These are phyloP conservation scores for Rhinocladiella similis DNA, from an alignment of 2,329 filamentous ascomycete species.

Conservation along the genomic window DNA sequence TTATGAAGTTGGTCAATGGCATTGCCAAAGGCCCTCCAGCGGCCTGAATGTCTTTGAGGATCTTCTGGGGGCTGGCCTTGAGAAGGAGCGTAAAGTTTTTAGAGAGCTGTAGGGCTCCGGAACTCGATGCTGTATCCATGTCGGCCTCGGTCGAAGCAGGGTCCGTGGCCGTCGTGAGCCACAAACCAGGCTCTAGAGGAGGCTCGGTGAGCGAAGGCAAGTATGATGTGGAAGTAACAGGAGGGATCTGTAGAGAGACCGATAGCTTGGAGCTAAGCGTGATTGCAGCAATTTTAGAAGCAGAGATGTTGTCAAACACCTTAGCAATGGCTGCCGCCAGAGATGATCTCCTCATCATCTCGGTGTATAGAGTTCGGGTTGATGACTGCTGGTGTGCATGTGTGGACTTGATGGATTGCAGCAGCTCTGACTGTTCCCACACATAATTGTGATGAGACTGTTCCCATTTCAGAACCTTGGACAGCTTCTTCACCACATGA, in stretches of 20 bases:
- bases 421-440: conserved; percentile 83
- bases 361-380: conserved; percentile 37
- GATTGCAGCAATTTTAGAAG: conserved; percentile 80
- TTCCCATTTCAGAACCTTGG: conserved; percentile 88
- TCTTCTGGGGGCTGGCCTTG: conserved; percentile 76
- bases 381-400: conserved; percentile 20
- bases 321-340: conserved; percentile 80
- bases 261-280: conserved; percentile 53
- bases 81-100: conserved; percentile 86
- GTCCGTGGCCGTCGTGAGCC: conserved; percentile 83
- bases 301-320: conserved; percentile 77
- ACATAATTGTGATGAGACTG: conserved; percentile 89
- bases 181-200: conserved; percentile 66
- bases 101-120: conserved; percentile 63
- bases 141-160: conserved; percentile 62
- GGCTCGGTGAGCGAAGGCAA: conserved; percentile 68
- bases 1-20: conserved; percentile 73
- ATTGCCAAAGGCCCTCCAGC: conserved; percentile 74
- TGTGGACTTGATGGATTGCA: conserved; percentile 68
- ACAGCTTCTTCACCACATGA: conserved; percentile 87
- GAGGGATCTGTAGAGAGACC: conserved; percentile 63
- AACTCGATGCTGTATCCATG: conserved; percentile 39
- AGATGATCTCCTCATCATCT: conserved; percentile 63
- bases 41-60: conserved; percentile 67
- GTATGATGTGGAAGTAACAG: conserved; percentile 67